Evolutionary conservation across 2,329 filamentous ascomycete species (phyloP).

Genomic region (Colletotrichum lini): DNA sequence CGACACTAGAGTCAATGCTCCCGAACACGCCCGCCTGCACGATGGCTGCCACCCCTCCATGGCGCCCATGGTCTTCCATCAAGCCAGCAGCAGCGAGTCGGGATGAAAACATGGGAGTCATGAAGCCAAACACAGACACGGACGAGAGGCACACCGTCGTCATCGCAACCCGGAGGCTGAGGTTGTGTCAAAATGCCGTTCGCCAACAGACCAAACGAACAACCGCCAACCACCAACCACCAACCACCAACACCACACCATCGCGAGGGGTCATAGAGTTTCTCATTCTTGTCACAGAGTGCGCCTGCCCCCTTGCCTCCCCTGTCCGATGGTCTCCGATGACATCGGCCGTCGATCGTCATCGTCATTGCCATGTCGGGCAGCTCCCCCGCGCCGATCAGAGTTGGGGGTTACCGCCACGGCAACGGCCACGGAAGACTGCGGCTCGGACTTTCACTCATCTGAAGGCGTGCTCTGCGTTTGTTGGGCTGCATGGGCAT

Average conservation of each 20-base stretch:
- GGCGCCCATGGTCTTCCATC: not conserved
- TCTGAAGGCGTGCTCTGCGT: slow-evolving; percentile 22
- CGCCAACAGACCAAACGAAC: slow-evolving; percentile 17
- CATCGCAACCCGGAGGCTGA: slow-evolving; percentile 18
- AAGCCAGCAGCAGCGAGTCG: not conserved
- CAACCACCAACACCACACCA: not conserved
- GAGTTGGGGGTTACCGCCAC: slow-evolving; percentile 2
- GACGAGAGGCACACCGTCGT: slow-evolving; percentile 11
- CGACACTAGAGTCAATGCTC: not conserved
- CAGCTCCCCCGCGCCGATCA: slow-evolving; percentile 27
- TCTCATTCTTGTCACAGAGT: slow-evolving; percentile 28
- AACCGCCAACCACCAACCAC: not conserved
- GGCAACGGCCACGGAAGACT: not conserved
- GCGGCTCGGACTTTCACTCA: slow-evolving; percentile 14
- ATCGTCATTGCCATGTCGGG: slow-evolving; percentile 23
- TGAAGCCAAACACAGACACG: not conserved
- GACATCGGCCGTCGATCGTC: slow-evolving; percentile 33
- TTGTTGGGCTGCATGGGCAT: slow-evolving; percentile 5
- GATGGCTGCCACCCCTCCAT: slow-evolving; percentile 12
- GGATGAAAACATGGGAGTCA: not conserved
- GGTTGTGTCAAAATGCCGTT: slow-evolving; percentile 3
- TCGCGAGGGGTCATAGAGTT: slow-evolving; percentile 19
- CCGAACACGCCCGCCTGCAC: slow-evolving; percentile 14
- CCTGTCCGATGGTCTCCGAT: slow-evolving; percentile 29
- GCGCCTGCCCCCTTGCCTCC: slow-evolving; percentile 25